Evolutionary conservation across 202 grass and related monocot species (phyloP), one percentile per base, ranked within the genome.

Genomic region (Hordeum pubiflorum): DNA sequence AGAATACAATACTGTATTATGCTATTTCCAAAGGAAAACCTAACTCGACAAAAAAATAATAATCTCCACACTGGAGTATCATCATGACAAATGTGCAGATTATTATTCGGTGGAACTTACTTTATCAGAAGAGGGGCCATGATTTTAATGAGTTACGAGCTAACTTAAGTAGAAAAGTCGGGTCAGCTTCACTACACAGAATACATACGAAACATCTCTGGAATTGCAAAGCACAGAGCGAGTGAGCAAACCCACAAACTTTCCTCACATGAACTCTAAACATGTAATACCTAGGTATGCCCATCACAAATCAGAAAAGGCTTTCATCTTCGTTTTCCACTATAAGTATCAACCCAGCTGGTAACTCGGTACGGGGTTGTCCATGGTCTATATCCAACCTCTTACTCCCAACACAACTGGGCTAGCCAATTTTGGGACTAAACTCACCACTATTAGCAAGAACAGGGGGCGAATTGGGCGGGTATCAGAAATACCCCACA

Each of bases 231-330:
- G 36, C 50, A 70, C 57, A 43, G 65, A 69, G 7, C 21, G 58
- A 81, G 34, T 58, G 78, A 41, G 22, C 13, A 31, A 63, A 43
- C 33, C 22, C 64, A 81, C 23, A 69, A 43, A 69, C 13, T 5
- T 59, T 21, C 65, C 59, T 72, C 15, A 60, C 66, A 72, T 69
- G 64, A 18, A 69, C 33, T 69, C 78, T 41, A 80, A 69, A 69
- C 20, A 80, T 6, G n/a, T 66, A 54, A 54, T 6, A 61, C 36
- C 21, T 17, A 1, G 4, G 60, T 64, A 50, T 12, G 76, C 62
- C 58, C 37, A 75, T 75, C 73, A 14, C 54, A 40, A 26, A 76
- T 34, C 54, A 78, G 29, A 17, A 13, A 64, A 33, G 24, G 59
- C 15, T 24, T 66, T 79, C 61, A 66, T 52, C 11, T 59, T 63